Evolutionary conservation across 2,329 filamentous ascomycete species (phyloP), one percentile per base, ranked within the genome.

Genomic region (Zarea fungicola): DNA sequence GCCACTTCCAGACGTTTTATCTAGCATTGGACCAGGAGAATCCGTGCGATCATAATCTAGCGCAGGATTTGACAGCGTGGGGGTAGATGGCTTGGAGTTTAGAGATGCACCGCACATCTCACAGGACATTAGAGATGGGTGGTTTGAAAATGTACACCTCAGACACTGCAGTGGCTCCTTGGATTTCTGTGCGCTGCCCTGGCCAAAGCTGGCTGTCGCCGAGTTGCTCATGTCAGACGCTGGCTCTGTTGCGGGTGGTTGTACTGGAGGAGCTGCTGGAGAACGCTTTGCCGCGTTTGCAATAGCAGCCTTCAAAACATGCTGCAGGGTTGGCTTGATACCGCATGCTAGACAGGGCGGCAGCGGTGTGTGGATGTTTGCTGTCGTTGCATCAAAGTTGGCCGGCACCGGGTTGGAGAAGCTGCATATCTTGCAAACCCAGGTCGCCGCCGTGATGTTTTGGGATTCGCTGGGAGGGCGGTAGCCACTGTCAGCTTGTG

Each of bases 371-470:
- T 89, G 82, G 18, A 84, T 80, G 53, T 81, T 93, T 8, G 89
- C 89, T 3, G 85, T 84, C 1, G 84, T 77, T 0, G 90, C 87
- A 60, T 97, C 92, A 64, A 97, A 97, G 65, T 96, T 96, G 31
- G 88, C 87, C 1, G 93, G 91, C 1, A 96, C 83, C 0, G 89
- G 85, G 60, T 97, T 97, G 9, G 91, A 92, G 62, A 95, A 95
- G 57, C 87, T 92, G 74, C 92, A 97, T 60, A 97, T 97, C 2
- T 88, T 86, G 70, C 92, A 97, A 18, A 97, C 84, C 92, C 92
- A 97, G 4, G 90, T 96, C 6, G 88, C 89, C 52, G 75, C 79
- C 55, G 75, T 77, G 13, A 48, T 31, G 10, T 28, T 42, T 6
- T 35, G 37, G 18, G 46, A 23, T 37, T 65, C 64, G 13, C 61